Evolutionary conservation across 257 asterid species (phyloP), one percentile per base, ranked within the genome.

Genomic region (Nicotiana undulata): DNA sequence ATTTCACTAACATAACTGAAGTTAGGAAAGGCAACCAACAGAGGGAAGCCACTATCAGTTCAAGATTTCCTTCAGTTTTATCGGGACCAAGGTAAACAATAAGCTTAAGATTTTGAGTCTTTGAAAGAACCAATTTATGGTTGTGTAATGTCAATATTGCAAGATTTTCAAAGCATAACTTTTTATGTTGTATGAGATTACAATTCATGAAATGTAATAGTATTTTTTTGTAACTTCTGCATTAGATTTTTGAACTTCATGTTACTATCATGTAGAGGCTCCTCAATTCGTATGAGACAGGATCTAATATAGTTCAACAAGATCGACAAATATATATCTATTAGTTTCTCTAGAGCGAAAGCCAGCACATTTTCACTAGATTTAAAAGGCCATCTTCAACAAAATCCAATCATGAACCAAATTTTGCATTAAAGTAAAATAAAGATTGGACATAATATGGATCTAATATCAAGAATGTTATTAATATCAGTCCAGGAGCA

Each of bases 21-120:
- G 13, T 12, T 11, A 20, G 75, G n/a, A 61, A 32, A 4, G 34
- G 22, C 3, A 61, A 66, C 52, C 15, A 56, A 51, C 52, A 77
- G 44, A 52, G 1, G 63, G 53, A 67, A 65, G 60, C 17, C 31
- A 37, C 34, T 32, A 56, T 40, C 5, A 49, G 82, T 58, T 9
- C 76, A 18, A 18, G 29, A 12, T 7, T 61, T 1, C 81, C 82
- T 37, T 77, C 77, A 20, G 13, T 51, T 68, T 56, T 84, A 60
- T 81, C 81, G 4, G 79, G 82, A 40, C 87, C 82, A 20, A 66
- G 79, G 63, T 84, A 34, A 70, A n/a, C 17, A 20, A 17, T 9
- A 8, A 16, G 26, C 49, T 65, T 65, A 18, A 63, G 15, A 17
- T 60, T 60, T 60, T 15, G 0, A 61, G 18, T 24, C 18, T 22